Evolutionary conservation across 2,329 filamentous ascomycete species (phyloP), one percentile per base, ranked within the genome.

Genomic region (Fusarium verrucosum): DNA sequence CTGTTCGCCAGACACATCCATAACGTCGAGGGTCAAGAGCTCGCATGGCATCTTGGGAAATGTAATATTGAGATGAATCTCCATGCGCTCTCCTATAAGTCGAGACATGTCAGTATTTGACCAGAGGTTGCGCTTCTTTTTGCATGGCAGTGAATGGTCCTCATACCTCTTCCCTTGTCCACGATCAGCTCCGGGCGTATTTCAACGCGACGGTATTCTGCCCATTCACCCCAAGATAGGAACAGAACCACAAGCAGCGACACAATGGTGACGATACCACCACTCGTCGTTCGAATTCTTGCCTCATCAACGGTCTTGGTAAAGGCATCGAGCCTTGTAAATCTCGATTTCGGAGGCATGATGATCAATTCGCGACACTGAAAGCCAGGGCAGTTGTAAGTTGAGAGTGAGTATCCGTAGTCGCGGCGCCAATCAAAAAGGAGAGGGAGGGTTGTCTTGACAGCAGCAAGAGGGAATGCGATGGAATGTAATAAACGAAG

Each of bases 231-330:
- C 89, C 92, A 94, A 23, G 93, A 86, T 69, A 99, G 85, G 78
- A 90, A 97, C 40, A 98, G 75, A 51, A 99, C 92, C 50, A 97
- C 86, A 46, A 99, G 77, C 72, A 99, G 82, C 60, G 94, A 97
- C 68, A 90, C 85, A 72, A 99, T 93, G 53, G 95, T 99, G 73
- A 99, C 92, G 70, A 99, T 87, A 69, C 95, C 95, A 68, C 95
- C 95, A 4, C 93, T 97, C 8, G 94, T 97, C 28, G 95, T 99
- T 73, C 96, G 91, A 76, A 99, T 88, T 72, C 95, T 88, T 69
- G 96, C 95, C 87, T 99, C 95, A 78, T 99, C 95, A 71, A 99
- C 95, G 13, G 95, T 99, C 81, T 99, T 99, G 47, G 94, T 97
- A 78, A 99, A 99, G 84, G 95, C 95, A 80, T 99, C 95, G 66